Conservation (phyloP, 2,329 filamentous ascomycete genomes). For the Penicillium sp. region DNA sequence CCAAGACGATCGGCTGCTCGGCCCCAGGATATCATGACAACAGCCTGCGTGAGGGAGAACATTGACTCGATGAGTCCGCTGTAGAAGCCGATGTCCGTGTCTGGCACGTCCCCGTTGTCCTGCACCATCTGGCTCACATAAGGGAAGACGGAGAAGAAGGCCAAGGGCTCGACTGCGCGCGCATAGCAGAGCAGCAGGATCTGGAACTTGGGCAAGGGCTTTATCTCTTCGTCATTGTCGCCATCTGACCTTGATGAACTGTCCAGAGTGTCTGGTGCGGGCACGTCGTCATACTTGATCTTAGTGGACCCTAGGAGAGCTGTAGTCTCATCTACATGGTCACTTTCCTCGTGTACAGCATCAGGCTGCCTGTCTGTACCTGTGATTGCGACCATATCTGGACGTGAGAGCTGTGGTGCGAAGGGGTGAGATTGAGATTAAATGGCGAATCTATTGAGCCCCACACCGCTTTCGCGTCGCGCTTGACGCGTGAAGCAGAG, state of each 20-base stretch:
- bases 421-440: background rate
- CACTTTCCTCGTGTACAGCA: background rate
- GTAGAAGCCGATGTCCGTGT: conserved; percentile 76
- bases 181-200: conserved; percentile 72
- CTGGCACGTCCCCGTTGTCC: conserved; percentile 60
- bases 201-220: conserved; percentile 61
- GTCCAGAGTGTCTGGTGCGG: background rate
- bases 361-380: background rate
- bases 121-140: conserved; percentile 77
- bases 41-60: conserved; percentile 73
- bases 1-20: conserved; percentile 66
- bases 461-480: background rate
- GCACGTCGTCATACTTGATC: background rate
- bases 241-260: background rate
- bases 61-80: conserved; percentile 69
- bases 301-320: conserved; percentile 12
- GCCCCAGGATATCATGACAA: conserved; percentile 76
- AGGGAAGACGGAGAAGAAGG: conserved; percentile 81
- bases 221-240: conserved; percentile 40
- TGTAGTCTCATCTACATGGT: conserved; percentile 18
- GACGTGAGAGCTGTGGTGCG: background rate
- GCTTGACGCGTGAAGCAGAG: background rate
- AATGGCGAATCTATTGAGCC: background rate
- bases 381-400: background rate
- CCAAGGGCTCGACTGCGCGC: conserved; percentile 70